These are phyloP conservation scores for Kewa caespitosa DNA, from an alignment of 179 eudicot genomes.

Conservation along the genomic window DNA sequence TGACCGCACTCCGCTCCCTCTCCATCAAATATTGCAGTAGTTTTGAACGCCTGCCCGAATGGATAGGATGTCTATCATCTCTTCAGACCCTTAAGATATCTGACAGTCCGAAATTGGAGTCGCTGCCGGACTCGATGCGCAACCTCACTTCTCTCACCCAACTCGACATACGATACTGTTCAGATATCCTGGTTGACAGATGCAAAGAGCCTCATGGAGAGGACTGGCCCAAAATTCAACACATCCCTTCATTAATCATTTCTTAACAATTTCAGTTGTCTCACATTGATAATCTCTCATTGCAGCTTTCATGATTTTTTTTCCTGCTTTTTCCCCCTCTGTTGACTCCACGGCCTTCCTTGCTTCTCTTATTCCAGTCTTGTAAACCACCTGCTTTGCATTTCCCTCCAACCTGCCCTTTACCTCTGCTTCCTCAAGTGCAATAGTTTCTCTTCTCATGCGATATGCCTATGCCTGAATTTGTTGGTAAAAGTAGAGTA, in stretches of 20 bases:
- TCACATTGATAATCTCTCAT: too few relatives aligned
- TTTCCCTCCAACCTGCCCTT: too few relatives aligned
- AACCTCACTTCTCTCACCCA: slow-evolving; percentile 22
- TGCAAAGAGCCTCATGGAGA: slow-evolving; percentile 21
- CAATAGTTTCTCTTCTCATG: too few relatives aligned
- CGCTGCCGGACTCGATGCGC: slow-evolving; percentile 27
- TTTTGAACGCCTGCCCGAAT: slow-evolving; percentile 22
- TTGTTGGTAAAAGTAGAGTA: too few relatives aligned
- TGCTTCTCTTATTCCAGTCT: too few relatives aligned
- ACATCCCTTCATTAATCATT: slow-evolving; percentile 11
- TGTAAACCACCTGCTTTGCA: too few relatives aligned
- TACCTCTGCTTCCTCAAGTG: too few relatives aligned
- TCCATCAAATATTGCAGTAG: not conserved
- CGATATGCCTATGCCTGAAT: too few relatives aligned
- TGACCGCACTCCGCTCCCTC: slow-evolving; percentile 22
- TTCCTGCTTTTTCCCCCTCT: not conserved
- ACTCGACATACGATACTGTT: not conserved
- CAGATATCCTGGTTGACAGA: slow-evolving; percentile 13
- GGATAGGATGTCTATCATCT: slow-evolving; percentile 25
- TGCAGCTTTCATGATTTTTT: not conserved
- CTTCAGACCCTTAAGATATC: slow-evolving; percentile 11
- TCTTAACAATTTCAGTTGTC: not conserved
- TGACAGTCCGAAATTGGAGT: not conserved
- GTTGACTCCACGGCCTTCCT: too few relatives aligned
- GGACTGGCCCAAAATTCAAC: slow-evolving; percentile 32